Base-by-base conservation (phyloP, 2,329 filamentous ascomycete genomes). In the Curvularia sp. region DNA sequence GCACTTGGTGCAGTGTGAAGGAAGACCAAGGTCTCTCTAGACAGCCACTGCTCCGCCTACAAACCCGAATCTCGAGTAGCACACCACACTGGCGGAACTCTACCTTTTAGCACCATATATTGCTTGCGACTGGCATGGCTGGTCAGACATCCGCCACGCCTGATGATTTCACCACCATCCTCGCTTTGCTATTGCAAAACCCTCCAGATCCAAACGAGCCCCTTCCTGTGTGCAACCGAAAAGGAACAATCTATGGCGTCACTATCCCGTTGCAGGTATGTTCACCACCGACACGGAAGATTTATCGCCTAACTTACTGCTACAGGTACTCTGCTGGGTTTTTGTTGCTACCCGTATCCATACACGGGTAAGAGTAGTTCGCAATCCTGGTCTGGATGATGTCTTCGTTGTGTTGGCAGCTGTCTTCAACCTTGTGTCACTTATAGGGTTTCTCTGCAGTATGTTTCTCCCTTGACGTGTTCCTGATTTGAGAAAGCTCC, bases 341-440 rank as follows among this genome's bases (percentile, higher is more conserved):
- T 67, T 70, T 18, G 69, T 74, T 15, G 45, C 55, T 25, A 63
- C 69, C 46, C 70, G 72, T 42, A 57, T 75, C 13, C 65, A 73
- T 42, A 71, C 67, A 46, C 64, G 71, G n/a, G 52, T 71, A 13
- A 59, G 55, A 18, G 51, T 73, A 3, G 59, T 73, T 15, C 66
- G 68, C 28, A 66, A 74, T 25, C 68, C 69, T 5, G 70, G 75
- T n/a, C 71, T 71, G 66, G 74, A 77, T 52, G 75, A 77, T 47
- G 49, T 70, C n/a, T 65, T 74, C 5, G 72, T 77, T 23, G 57
- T 73, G 10, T 36, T 74, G 15, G 71, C 70, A 18, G 64, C 60
- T 12, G 8, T 72, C 1, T 59, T 72, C 25, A 72, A 71, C 28
- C 51, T 74, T 10, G 43, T 61, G 18, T 60, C 63, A 19, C 49